These are phyloP conservation scores for Penicillium sp. DNA, from an alignment of 2,329 filamentous ascomycete species.

Conservation along the genomic window DNA sequence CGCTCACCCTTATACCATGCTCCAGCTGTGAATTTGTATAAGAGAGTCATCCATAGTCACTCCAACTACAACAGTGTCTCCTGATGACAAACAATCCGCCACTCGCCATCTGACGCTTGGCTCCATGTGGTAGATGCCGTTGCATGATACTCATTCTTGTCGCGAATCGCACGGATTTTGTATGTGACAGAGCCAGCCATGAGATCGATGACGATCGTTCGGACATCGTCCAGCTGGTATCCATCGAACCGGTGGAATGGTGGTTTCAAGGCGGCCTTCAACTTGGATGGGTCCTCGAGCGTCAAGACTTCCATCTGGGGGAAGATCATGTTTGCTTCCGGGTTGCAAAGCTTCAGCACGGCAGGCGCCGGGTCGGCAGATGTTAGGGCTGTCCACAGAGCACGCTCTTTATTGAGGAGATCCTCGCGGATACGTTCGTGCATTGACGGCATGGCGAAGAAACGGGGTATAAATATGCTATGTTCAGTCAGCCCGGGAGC, in stretches of 20 bases:
- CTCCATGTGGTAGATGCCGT: constrained; percentile 35
- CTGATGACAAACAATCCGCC: constrained; percentile 33
- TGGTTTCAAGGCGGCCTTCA: constrained; percentile 25
- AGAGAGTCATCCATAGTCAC: neutral
- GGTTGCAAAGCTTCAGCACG: constrained; percentile 30
- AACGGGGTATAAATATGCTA: neutral
- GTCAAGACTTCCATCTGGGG: constrained; percentile 31
- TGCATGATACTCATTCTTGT: constrained; percentile 25
- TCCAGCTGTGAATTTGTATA: neutral
- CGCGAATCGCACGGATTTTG: constrained; percentile 27
- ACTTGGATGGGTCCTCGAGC: constrained; percentile 25
- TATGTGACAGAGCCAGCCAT: constrained; percentile 37
- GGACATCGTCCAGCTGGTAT: constrained; percentile 28
- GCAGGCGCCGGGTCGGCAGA: constrained; percentile 34
- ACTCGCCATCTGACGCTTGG: constrained; percentile 37
- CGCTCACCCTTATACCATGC: neutral
- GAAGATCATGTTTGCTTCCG: constrained; percentile 32
- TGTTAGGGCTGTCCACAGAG: constrained; percentile 36
- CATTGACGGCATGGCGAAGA: constrained; percentile 30
- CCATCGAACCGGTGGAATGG: constrained; percentile 36
- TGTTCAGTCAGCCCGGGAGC: neutral
- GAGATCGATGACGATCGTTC: constrained; percentile 33
- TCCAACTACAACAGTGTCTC: constrained; percentile 28
- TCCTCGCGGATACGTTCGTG: constrained; percentile 37
- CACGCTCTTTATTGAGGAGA: constrained; percentile 33